Conservation (phyloP, 2,329 filamentous ascomycete species). For the Rachicladosporium sp. region DNA sequence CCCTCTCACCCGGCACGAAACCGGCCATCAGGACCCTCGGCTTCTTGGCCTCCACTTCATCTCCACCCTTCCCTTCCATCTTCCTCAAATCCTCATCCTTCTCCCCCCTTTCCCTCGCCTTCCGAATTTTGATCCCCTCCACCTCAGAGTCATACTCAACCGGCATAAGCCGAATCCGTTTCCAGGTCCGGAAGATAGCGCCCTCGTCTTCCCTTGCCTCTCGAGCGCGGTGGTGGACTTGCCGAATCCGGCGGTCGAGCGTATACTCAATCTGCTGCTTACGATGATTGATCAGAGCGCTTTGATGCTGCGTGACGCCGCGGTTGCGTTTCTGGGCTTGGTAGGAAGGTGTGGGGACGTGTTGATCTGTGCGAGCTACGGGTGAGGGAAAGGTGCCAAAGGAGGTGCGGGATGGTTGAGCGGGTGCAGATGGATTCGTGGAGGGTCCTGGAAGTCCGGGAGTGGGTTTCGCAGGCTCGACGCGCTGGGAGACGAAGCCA, state of each 20-base stretch:
- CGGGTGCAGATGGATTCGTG: no score
- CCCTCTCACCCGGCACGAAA: constrained; percentile 46
- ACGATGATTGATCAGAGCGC: constrained; percentile 67
- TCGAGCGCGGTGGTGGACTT: constrained; percentile 51
- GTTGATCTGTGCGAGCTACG: constrained; percentile 12
- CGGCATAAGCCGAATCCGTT: constrained; percentile 42
- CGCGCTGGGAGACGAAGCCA: constrained; percentile 15
- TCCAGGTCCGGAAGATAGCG: constrained; percentile 53
- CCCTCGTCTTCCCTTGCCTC: constrained; percentile 53
- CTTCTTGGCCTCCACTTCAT: constrained; percentile 13
- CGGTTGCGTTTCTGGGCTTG: constrained; percentile 45
- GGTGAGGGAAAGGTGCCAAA: no score
- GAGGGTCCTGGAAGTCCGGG: no score
- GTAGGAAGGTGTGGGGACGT: constrained; percentile 22
- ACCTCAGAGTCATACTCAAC: constrained; percentile 37
- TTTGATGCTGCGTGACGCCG: constrained; percentile 68
- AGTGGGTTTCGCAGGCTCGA: no score
- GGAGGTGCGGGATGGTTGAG: no score
- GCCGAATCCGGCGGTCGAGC: constrained; percentile 62
- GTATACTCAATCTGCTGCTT: constrained; percentile 72
- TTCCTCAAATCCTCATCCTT: constrained; percentile 24
- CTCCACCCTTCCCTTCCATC: constrained; percentile 6
- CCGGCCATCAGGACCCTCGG: constrained; percentile 31
- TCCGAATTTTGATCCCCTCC: constrained; percentile 19
- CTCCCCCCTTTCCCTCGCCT: constrained; percentile 16